phyloP scores from a whole-genome alignment of 805 yeast species.

The Starmerella potacharoeniae region DNA sequence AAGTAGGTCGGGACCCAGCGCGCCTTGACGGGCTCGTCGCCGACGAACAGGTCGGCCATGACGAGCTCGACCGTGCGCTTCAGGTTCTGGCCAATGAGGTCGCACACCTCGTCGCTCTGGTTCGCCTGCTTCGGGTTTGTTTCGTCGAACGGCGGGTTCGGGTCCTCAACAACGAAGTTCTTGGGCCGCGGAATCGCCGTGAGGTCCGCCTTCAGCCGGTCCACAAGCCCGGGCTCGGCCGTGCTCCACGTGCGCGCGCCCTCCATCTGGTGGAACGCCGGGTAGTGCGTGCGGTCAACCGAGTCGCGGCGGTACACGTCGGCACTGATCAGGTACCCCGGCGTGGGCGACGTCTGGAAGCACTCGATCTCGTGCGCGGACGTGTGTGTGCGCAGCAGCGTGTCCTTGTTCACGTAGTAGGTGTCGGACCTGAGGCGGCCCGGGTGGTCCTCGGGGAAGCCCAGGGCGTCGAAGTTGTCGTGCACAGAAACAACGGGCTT shows the following conservation, averaged over 20 bases:
- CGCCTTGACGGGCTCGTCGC: constrained; percentile 65
- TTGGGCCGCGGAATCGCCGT: constrained; percentile 52
- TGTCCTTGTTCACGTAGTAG: constrained; percentile 66
- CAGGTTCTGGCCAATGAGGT: constrained; percentile 61
- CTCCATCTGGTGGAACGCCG: constrained; percentile 96
- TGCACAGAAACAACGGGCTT: constrained; percentile 69
- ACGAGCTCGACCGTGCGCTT: constrained; percentile 76
- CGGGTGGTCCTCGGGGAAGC: constrained; percentile 85
- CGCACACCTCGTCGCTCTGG: constrained; percentile 60
- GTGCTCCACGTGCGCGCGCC: constrained; percentile 83
- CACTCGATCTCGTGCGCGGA: constrained; percentile 94
- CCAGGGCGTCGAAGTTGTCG: constrained; percentile 85
- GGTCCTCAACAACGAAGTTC: constrained; percentile 63
- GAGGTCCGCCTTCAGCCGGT: constrained; percentile 46
- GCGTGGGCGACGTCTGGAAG: constrained; percentile 51
- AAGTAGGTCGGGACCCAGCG: constrained; percentile 93
- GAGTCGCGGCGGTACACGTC: constrained; percentile 95
- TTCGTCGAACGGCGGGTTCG: constrained; percentile 41
- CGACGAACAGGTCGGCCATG: constrained; percentile 67
- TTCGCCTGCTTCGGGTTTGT: constrained; percentile 69
- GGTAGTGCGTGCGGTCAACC: constrained; percentile 90
- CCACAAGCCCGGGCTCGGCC: constrained; percentile 33
- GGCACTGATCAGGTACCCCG: constrained; percentile 87
- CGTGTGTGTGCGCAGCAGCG: constrained; percentile 81
- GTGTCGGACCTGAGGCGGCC: constrained; percentile 90